Evolutionary conservation across 1,284 basidiomycete genomes (phyloP), one percentile per base, ranked within the genome.

Genomic region (Irpex sp.): DNA sequence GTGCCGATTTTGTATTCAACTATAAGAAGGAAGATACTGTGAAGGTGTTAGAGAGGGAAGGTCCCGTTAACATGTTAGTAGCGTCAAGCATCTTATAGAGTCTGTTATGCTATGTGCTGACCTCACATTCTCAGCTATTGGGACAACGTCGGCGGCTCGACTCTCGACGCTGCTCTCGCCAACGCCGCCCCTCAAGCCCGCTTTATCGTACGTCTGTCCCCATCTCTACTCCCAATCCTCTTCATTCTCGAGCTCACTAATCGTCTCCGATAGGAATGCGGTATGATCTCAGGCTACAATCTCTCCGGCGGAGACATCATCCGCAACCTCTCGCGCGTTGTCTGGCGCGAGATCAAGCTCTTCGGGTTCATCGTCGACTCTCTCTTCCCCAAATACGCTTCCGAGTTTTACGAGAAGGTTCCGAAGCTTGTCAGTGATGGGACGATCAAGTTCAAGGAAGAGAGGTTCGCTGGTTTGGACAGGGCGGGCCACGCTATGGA

Each of bases 371-470:
- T 86, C 67, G 81, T 86, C 9, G 68, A 69, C 54, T 76, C 79
- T 58, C 72, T 82, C 13, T 62, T 71, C 4, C 60, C 65, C 26
- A 79, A 81, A 68, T 80, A 81, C 69, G 61, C 58, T 1, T 71
- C 74, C 0, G 75, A 76, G 36, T 86, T 86, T 73, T 84, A 85
- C 70, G 72, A 74, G 8, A 79, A 81, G 51, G 72, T 92, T 49
- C 79, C 83, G 0, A 71, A 75, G 36, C 78, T 81, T 65, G 72
- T 89, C 51, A 79, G 79, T 4, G 77, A 78, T 33, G 89, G 89
- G 9, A 79, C 86, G 71, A 70, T 92, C 65, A 84, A 87, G 72
- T 83, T 84, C 67, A 76, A 77, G 11, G 88, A 89, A 69, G 79
- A 87, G 43, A 66, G 85, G 1, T 78, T 72, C 17, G 73, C 79